Evolutionary conservation across 352 stramenopile genomes (phyloP), one percentile per base, ranked within the genome.

Genomic region (Pythium sp.): DNA sequence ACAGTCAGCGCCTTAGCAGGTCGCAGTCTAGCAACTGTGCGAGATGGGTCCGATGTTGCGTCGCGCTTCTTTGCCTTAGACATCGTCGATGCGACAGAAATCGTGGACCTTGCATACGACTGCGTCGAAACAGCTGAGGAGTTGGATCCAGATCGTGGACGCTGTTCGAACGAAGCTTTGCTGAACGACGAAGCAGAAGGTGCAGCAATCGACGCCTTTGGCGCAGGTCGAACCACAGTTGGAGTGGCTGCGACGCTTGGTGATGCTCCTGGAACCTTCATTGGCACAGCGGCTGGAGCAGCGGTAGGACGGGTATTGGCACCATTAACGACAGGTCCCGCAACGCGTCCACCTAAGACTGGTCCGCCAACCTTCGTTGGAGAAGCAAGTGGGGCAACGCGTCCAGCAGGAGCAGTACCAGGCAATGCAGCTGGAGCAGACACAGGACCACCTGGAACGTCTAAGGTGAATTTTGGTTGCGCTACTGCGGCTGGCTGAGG

Each of bases 1-100:
- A 97, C 89, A 11, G 93, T 97, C 51, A 99, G 77, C 0, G 96
- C 91, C 68, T 98, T 97, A 0, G 88, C 87, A 28, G 88, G 89
- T 2, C 87, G 86, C 64, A 97, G 62, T 14, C 87, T 82, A 26
- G 86, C 84, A 30, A 97, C 89, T 0, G 86, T 91, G 18, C 89
- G 81, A 22, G 85, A 92, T 15, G 76, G 59, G 62, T 94, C 88
- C 43, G 43, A 51, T 22, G 43, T 18, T 1, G 74, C 72, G 8
- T 86, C 59, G 28, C 72, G 70, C 68, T 92, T 90, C 68, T 82
- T 92, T 7, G 76, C 55, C 36, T 86, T 90, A 24, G 83, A 92
- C 47, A 90, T 78, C 5, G 80, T 92, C 20, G 88, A 96, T n/a
- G 84, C 82, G 62, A 91, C 81, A 1, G 88, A 95, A 46, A 90